Evolutionary conservation across 2,329 filamentous ascomycete species (phyloP).

Genomic region (Colletotrichum noveboracense): DNA sequence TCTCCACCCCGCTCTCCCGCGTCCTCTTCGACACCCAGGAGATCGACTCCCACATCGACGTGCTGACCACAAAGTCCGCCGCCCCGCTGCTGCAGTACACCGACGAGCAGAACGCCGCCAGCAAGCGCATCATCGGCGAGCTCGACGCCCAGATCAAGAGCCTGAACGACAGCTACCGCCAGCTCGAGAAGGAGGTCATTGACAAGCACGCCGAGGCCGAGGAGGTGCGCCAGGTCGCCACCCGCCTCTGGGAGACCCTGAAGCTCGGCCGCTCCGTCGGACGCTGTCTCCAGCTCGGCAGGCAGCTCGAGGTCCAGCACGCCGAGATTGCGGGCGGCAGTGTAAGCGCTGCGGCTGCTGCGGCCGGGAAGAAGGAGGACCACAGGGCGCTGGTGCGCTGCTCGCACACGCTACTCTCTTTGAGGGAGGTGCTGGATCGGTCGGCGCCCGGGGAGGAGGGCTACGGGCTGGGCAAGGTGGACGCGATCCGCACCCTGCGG

Average conservation of each 20-base stretch:
- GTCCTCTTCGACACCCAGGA: conserved; percentile 97
- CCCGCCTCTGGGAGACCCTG: conserved; percentile 81
- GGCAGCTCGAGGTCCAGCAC: conserved; percentile 88
- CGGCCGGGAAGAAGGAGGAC: conserved; percentile 65
- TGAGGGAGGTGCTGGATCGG: conserved; percentile 75
- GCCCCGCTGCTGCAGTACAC: conserved; percentile 83
- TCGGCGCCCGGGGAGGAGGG: conserved; percentile 77
- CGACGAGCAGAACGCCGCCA: conserved; percentile 73
- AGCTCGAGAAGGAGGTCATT: conserved; percentile 85
- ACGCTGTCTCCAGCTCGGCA: conserved; percentile 79
- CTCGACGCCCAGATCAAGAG: conserved; percentile 81
- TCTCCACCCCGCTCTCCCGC: conserved; percentile 90
- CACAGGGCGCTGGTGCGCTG: conserved; percentile 83
- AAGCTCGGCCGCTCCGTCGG: conserved; percentile 77
- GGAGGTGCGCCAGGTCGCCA: conserved; percentile 76
- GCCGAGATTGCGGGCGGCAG: conserved; percentile 63
- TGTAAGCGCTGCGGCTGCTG: conserved; percentile 33
- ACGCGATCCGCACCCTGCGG: conserved; percentile 73
- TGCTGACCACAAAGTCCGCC: conserved; percentile 83
- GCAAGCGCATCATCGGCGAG: conserved; percentile 73
- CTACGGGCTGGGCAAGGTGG: conserved; percentile 75
- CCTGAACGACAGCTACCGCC: conserved; percentile 83
- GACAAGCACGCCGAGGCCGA: conserved; percentile 80
- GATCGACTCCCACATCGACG: conserved; percentile 94
- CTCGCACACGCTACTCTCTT: conserved; percentile 76